Percentiles rank a stretch among this genome's conserved stretches.
Conservation (phyloP, 257 asterid genomes). For the Dorcoceras hygrometricum region DNA sequence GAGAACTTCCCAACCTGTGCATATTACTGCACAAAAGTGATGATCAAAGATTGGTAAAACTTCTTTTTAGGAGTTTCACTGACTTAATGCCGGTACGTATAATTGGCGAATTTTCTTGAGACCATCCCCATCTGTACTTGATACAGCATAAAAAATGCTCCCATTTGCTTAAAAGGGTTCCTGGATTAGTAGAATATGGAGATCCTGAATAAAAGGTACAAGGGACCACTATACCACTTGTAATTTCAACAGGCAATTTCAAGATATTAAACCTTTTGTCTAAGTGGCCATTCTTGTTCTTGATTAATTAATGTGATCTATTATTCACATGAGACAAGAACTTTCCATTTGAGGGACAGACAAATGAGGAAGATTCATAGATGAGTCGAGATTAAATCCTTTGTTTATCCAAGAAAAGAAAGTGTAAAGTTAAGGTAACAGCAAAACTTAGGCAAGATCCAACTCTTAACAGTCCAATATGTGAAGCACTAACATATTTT, state of each 20-base stretch:
- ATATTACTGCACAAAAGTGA: slow-evolving; percentile 15
- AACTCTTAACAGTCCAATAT: slow-evolving; percentile 23
- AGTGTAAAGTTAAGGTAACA: slow-evolving; percentile 22
- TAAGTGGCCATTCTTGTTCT: slow-evolving; percentile 8
- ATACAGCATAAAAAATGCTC: slow-evolving; percentile 1
- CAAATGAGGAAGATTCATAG: slow-evolving; percentile 5
- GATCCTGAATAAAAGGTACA: slow-evolving; percentile 24
- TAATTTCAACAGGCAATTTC: slow-evolving; percentile 23
- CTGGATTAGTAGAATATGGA: slow-evolving; percentile 12
- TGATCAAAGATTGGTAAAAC: not conserved
- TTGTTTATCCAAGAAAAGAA: slow-evolving; percentile 18
- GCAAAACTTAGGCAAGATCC: slow-evolving; percentile 32
- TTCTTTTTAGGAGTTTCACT: slow-evolving; percentile 2
- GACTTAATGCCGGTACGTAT: not conserved
- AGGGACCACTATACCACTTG: slow-evolving; percentile 58
- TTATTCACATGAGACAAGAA: slow-evolving; percentile 26
- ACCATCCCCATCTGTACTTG: slow-evolving; percentile 29
- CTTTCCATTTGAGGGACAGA: slow-evolving; percentile 25
- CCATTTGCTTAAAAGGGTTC: slow-evolving; percentile 2
- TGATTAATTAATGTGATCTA: slow-evolving; percentile 6
- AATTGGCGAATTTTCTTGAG: slow-evolving; percentile 25
- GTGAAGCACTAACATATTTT: slow-evolving; percentile 17
- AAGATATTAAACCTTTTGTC: slow-evolving; percentile 17
- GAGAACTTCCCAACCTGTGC: slow-evolving; percentile 32
- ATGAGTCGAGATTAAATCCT: slow-evolving; percentile 11